Base-by-base conservation (phyloP, 2,329 filamentous ascomycete species). In the Amauroascus niger region DNA sequence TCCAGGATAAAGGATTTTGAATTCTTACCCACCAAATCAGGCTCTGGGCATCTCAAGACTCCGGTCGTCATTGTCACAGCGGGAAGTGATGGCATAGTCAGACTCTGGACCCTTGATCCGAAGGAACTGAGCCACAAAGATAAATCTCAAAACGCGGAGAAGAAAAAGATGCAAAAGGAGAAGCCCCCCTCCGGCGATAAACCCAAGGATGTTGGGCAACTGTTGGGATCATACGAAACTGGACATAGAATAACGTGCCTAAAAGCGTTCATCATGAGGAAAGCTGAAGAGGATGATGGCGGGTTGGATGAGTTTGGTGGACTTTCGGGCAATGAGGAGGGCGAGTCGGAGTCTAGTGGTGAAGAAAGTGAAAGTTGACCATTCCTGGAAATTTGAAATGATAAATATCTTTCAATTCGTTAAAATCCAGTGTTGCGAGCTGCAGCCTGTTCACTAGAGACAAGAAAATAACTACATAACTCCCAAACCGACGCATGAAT, bases 1-100 rank as follows among this genome's bases (percentile, higher is more conserved):
- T 79, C 81, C 9, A 82, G 93, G 49, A 83, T 97, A 68, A 98
- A 97, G 72, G 90, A 95, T 65, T 96, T 97, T 68, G 79, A 82
- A 55, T 71, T 89, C 32, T 62, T 45, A 30, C 11, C 93, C 47
- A 65, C 76, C 1, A 72, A 58, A 35, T 43, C 40, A 2, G 39
- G 16, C 28, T 24, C 28, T 59, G 69, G 55, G 63, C 30, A 52
- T 3, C 69, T 62, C 63, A 48, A 54, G 5, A 72, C 65, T 57
- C 77, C 77, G 54, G 73, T 86, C 56, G 68, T n/a, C n/a, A n/a
- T 95, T 40, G 75, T 88, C 4, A 82, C 88, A 6, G 89, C 80
- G 6, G 84, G 87, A 69, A 97, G 90, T 65, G 88, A 96, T 62
- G 93, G 93, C 30, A 80, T 82, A 48, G 73, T 96, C n/a, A 80